A percentile compares a stretch with the other conserved stretches of the same genome.
These are phyloP conservation scores for Sechiopsis laciniata DNA, from an alignment of 306 rosid species.

Conservation along the genomic window DNA sequence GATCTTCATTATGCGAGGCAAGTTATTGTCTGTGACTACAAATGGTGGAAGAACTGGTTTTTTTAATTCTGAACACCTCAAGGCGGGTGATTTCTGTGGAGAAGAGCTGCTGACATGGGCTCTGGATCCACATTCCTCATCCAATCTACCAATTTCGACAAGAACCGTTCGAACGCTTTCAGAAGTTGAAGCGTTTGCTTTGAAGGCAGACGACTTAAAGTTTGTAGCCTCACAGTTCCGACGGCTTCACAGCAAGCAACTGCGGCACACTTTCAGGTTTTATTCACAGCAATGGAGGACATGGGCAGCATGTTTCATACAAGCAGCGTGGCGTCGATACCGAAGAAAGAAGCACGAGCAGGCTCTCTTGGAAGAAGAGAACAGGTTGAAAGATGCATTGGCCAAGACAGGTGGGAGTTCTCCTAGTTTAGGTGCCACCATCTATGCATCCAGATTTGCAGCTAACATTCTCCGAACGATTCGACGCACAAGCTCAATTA, in stretches of 20 bases:
- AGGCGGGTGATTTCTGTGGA: slow-evolving; percentile 22
- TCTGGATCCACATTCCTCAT: slow-evolving; percentile 17
- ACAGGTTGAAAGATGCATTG: slow-evolving; percentile 24
- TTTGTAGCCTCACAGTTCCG: slow-evolving; percentile 21
- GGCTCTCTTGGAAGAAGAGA: slow-evolving; percentile 22
- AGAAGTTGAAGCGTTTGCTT: slow-evolving; percentile 24
- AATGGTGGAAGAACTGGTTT: slow-evolving; percentile 23
- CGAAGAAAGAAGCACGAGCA: slow-evolving; percentile 19
- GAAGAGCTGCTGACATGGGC: slow-evolving; percentile 21
- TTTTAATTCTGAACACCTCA: slow-evolving; percentile 18
- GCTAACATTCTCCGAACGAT: slow-evolving; percentile 19
- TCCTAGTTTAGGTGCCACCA: slow-evolving; percentile 27
- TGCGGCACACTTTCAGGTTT: slow-evolving; percentile 23
- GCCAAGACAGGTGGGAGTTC: slow-evolving; percentile 22
- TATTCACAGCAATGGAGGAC: slow-evolving; percentile 25
- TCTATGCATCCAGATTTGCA: slow-evolving; percentile 25
- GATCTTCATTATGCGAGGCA: slow-evolving; percentile 25
- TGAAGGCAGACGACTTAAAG: slow-evolving; percentile 19
- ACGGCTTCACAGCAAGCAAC: slow-evolving; percentile 21
- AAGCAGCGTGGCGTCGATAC: slow-evolving; percentile 24
- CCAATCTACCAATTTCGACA: slow-evolving; percentile 17
- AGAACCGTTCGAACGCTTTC: slow-evolving; percentile 20
- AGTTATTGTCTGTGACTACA: slow-evolving; percentile 14
- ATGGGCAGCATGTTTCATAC: slow-evolving; percentile 26
- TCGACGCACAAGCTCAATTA: slow-evolving; percentile 18